Conservation (phyloP, 2,329 filamentous ascomycete genomes). For the Aspergillus amoenus region DNA sequence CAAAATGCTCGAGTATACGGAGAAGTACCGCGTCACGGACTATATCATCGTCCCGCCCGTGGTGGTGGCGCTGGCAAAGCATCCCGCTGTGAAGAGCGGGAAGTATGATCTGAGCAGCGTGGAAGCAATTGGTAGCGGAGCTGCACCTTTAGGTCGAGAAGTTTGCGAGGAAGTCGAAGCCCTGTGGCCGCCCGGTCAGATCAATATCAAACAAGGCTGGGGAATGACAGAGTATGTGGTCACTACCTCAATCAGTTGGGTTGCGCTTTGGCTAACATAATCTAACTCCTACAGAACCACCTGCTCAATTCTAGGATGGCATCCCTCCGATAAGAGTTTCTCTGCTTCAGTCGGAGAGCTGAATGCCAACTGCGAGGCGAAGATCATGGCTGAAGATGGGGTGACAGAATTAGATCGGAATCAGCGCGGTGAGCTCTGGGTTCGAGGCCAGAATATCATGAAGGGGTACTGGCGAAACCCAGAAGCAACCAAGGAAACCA, state of each 20-base stretch:
- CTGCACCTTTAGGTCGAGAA: constrained; percentile 63
- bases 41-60: constrained; percentile 73
- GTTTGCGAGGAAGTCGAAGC: constrained; percentile 59
- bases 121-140: constrained; percentile 60
- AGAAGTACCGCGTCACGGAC: constrained; percentile 67
- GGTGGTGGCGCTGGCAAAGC: constrained; percentile 70
- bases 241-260: too few species aligned
- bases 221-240: constrained; percentile 73
- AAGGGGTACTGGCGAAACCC: constrained; percentile 74
- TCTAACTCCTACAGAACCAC: constrained; percentile 49
- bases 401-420: constrained; percentile 53
- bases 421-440: constrained; percentile 69
- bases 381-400: constrained; percentile 57
- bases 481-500: constrained; percentile 63
- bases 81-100: constrained; percentile 56
- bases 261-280: not conserved
- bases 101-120: constrained; percentile 70
- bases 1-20: constrained; percentile 66
- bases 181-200: constrained; percentile 50
- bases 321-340: constrained; percentile 50
- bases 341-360: constrained; percentile 61
- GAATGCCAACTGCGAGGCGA: constrained; percentile 67
- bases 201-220: constrained; percentile 71
- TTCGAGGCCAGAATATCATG: constrained; percentile 71
- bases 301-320: constrained; percentile 67